A percentile compares a stretch with the other conserved stretches of the same genome.
Conservation (phyloP, 2,329 filamentous ascomycete genomes). For the Sporothrix inflata region DNA sequence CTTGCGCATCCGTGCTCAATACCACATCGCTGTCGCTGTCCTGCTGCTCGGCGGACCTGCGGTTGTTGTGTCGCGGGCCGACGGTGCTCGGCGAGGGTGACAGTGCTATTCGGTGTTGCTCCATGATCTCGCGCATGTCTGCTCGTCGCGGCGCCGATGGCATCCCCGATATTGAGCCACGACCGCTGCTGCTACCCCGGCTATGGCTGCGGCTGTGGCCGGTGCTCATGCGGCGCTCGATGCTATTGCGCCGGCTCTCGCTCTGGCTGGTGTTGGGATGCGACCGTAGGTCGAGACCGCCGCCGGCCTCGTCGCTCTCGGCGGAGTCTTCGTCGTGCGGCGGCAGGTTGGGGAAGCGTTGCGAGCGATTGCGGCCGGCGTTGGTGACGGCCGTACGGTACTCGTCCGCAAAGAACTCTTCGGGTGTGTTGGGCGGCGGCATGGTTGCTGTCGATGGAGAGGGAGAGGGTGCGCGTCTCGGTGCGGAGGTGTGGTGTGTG, state of each 20-base stretch:
- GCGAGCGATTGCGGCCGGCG: slow-evolving; percentile 9
- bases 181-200: not conserved
- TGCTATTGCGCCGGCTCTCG: slow-evolving; percentile 16
- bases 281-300: not conserved
- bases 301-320: slow-evolving; percentile 22
- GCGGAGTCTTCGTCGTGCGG: slow-evolving; percentile 27
- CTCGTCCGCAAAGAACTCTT: slow-evolving; percentile 32
- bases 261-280: slow-evolving; percentile 17
- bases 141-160: not conserved
- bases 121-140: not conserved
- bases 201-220: not conserved
- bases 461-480: not conserved
- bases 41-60: too few species aligned
- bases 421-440: slow-evolving; percentile 39
- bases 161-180: not conserved
- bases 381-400: slow-evolving; percentile 24
- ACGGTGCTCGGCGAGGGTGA: not conserved
- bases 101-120: not conserved
- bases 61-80: not conserved
- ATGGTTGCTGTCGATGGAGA: slow-evolving; percentile 27
- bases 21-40: not conserved
- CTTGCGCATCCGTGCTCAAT: not conserved
- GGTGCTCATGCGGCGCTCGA: not conserved
- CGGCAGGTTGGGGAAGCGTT: slow-evolving; percentile 22
- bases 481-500: not conserved